Percentiles rank a stretch among this genome's conserved stretches.
These are phyloP conservation scores for Cornus suecica DNA, from an alignment of 148 eudicot species.

Conservation along the genomic window DNA sequence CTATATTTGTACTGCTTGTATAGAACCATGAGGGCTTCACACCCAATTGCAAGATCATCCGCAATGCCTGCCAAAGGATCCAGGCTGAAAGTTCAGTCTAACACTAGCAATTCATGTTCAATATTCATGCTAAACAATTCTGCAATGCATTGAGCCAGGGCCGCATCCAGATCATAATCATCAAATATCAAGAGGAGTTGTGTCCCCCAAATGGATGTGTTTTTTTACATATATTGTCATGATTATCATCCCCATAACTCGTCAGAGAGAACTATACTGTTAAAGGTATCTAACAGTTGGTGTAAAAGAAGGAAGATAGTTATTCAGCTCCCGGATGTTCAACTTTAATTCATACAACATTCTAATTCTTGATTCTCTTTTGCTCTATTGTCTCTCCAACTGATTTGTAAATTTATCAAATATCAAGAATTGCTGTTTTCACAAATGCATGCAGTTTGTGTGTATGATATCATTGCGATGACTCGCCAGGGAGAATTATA, in stretches of 20 bases:
- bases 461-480: background rate
- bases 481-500: background rate
- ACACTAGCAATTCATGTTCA: background rate
- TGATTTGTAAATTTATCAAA: no score
- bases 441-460: slow-evolving; percentile 9
- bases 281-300: no score
- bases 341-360: no score
- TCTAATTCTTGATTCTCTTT: no score
- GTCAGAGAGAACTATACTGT: no score
- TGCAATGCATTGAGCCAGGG: background rate
- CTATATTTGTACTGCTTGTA: slow-evolving; percentile 41
- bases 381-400: no score
- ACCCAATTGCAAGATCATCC: slow-evolving; percentile 91
- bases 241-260: no score
- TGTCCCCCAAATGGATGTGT: no score
- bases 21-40: slow-evolving; percentile 94
- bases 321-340: no score
- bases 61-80: slow-evolving; percentile 59
- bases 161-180: background rate
- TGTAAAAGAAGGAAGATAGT: no score
- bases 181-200: background rate
- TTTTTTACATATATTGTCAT: no score
- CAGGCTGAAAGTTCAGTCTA: slow-evolving; percentile 11
- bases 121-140: background rate
- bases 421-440: background rate